Percentiles rank a stretch among this genome's conserved stretches.
These are phyloP conservation scores for Pseudocercospora crystallina DNA, from an alignment of 2,329 filamentous ascomycete species.

Conservation along the genomic window DNA sequence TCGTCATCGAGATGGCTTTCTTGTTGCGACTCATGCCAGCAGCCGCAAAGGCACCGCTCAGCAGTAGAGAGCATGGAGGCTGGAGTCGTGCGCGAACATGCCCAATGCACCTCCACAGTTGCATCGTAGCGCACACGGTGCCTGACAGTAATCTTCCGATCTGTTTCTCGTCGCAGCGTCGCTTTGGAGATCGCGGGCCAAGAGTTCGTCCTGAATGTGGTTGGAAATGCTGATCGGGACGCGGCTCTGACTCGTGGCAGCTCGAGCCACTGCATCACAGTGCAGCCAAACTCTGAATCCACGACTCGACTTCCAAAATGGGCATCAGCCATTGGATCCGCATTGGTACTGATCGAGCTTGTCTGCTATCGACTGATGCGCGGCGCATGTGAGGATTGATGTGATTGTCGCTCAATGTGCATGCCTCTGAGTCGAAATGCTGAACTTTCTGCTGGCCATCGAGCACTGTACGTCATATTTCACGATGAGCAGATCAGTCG, in stretches of 20 bases:
- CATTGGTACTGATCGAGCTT: neutral
- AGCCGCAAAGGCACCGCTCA: neutral
- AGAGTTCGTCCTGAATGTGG: slow-evolving; percentile 15
- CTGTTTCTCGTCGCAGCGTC: slow-evolving; percentile 5
- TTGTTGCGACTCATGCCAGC: slow-evolving; percentile 17
- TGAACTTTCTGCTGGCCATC: neutral
- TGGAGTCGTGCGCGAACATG: slow-evolving; percentile 9
- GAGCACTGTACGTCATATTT: slow-evolving; percentile 8
- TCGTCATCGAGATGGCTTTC: slow-evolving; percentile 11
- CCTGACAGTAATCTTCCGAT: slow-evolving; percentile 5
- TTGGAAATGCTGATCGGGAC: slow-evolving; percentile 12
- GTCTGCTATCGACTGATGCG: neutral
- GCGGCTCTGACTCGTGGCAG: slow-evolving; percentile 16
- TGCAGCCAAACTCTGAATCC: slow-evolving; percentile 7
- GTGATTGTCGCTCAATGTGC: slow-evolving; percentile 1
- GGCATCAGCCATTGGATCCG: slow-evolving; percentile 6
- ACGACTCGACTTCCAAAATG: slow-evolving; percentile 12
- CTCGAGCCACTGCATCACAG: slow-evolving; percentile 18
- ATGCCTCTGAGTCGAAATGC: neutral
- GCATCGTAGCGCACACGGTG: neutral
- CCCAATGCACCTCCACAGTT: too few relatives aligned
- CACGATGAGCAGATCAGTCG: neutral
- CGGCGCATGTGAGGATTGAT: neutral
- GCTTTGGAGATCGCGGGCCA: slow-evolving; percentile 5
- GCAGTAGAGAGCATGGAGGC: neutral